Base-by-base conservation (phyloP, 495 filamentous ascomycete species). In the Massariosphaeria phaeospora region DNA sequence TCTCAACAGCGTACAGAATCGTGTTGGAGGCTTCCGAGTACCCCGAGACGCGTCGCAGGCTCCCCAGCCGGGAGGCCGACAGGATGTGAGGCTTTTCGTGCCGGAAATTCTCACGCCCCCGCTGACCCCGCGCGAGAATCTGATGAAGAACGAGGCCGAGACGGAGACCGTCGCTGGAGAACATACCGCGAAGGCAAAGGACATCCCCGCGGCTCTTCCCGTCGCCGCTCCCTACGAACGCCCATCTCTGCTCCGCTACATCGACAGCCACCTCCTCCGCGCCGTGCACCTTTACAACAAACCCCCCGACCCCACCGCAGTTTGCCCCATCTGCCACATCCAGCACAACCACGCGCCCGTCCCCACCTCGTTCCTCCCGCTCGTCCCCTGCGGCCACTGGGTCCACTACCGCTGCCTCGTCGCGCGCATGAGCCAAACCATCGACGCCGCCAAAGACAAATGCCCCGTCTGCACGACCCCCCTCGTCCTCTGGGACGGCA, bases 331-430 rank as follows among this genome's bases (percentile, higher is more conserved):
- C 13, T 52, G 48, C 35, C 2, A 15, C n/a, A 12, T 30, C 24
- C 2, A 2, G 10, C 23, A 42, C 35, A 20, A 41, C 26, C 6
- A 33, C 21, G 20, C 23, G 23, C 17, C 24, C 5, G 21, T 52
- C 12, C 10, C 31, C 18, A 23, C 2, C 21, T 6, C 48, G 12
- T 51, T 25, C 33, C n/a, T 51, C 10, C 33, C 48, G 2, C 48
- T 52, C 25, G 13, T 13, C 1, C 46, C 46, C 20, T 52, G 36
- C 24, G 9, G 18, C 17, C 34, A 38, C 48, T 52, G 48, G 48
- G 10, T 52, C 6, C 35, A 52, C 35, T 52, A 52, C 35, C 48
- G 36, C 36, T 42, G 36, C 38, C 23, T 52, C 13, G 35, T 52
- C 48, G 31, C 26, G 36, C 8, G 20, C 21, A 24, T 15, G 13